Evolutionary conservation across 495 filamentous ascomycete genomes (phyloP).

Genomic region (Penicillium crystallinum): DNA sequence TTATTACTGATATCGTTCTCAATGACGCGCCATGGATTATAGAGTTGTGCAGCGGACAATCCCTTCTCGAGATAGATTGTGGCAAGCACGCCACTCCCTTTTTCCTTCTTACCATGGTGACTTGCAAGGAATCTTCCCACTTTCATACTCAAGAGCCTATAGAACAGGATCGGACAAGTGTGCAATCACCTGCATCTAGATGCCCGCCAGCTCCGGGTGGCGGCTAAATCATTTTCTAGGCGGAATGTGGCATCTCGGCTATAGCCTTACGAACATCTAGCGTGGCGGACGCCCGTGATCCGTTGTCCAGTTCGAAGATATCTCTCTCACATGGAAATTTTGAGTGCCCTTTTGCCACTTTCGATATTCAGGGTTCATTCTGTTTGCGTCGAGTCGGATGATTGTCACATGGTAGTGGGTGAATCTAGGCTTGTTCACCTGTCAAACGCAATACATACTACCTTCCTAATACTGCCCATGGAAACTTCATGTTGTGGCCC

Average conservation of each 20-base stretch:
- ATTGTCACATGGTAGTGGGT: not conserved
- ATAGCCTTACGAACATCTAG: not conserved
- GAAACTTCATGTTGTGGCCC: not conserved
- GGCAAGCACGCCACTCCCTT: constrained; percentile 12
- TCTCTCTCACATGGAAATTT: constrained; percentile 1
- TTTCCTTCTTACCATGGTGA: not conserved
- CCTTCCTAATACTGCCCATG: no score
- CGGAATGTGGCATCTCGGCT: not conserved
- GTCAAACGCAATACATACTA: not conserved
- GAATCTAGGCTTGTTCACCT: not conserved
- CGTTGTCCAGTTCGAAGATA: not conserved
- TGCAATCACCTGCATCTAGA: not conserved
- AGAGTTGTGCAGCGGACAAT: not conserved
- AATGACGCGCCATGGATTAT: not conserved
- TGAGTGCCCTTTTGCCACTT: not conserved
- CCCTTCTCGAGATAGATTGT: constrained; percentile 6
- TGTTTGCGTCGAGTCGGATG: not conserved
- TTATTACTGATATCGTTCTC: no score
- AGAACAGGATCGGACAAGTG: not conserved
- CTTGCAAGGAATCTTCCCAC: not conserved
- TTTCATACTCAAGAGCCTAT: no score
- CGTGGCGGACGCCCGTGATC: not conserved
- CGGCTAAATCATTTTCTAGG: not conserved
- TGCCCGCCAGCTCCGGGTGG: not conserved
- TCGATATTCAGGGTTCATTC: not conserved